A percentile compares a stretch with the other conserved stretches of the same genome.
Evolutionary conservation across 306 rosid species (phyloP).

Genomic region (Quercus rubra): DNA sequence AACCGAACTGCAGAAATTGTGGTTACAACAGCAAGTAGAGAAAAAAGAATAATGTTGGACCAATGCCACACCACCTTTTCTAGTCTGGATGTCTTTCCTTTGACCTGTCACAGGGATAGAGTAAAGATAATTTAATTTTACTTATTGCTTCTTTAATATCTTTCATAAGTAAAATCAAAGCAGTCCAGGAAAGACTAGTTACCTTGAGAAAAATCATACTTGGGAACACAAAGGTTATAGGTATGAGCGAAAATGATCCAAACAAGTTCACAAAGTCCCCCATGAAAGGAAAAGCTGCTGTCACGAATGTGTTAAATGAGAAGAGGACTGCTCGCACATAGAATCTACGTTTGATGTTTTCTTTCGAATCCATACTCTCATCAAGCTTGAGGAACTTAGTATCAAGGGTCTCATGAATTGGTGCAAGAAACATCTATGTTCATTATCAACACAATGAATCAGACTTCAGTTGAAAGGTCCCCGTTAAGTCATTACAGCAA

Average conservation of each 20-base stretch:
- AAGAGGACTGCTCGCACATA: conserved; percentile 31
- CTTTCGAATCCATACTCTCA: conserved; percentile 32
- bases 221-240: conserved; percentile 53
- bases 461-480: no score
- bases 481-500: no score
- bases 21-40: conserved; percentile 36
- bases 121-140: background rate
- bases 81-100: conserved; percentile 41
- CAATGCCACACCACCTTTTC: conserved; percentile 57
- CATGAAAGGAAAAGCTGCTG: conserved; percentile 59
- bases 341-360: conserved; percentile 39
- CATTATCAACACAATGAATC: no score
- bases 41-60: conserved; percentile 39
- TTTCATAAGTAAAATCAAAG: background rate
- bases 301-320: conserved; percentile 36
- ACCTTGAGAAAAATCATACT: conserved; percentile 70
- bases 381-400: conserved; percentile 38
- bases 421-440: conserved; percentile 46
- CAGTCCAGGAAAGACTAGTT: background rate
- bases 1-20: conserved; percentile 44
- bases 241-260: conserved; percentile 49
- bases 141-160: background rate
- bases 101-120: conserved; percentile 30
- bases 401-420: conserved; percentile 51
- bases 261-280: conserved; percentile 54